Base-by-base conservation (phyloP, 805 yeast genomes). In the Saturnispora saitoi region DNA sequence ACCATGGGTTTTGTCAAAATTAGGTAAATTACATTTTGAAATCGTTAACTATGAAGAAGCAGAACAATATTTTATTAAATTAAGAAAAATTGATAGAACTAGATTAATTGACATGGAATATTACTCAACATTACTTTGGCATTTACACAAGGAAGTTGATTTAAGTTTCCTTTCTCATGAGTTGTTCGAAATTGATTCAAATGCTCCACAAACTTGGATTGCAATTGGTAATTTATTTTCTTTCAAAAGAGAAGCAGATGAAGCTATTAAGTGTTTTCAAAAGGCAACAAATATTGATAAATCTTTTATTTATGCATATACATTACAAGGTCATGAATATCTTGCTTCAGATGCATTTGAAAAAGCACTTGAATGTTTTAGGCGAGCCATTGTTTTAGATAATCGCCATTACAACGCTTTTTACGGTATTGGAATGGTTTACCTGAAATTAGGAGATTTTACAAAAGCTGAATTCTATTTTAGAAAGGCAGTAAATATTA, bases 361-460 rank as follows among this genome's bases (percentile, higher is more conserved):
- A 61, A 77, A 81, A 60, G 97, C 99, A 0, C 75, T 85, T 52
- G 86, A 83, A 49, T 79, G 87, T 52, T 93, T 89, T 72, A 67
- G 96, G 32, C 71, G 73, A 53, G 95, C 96, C 3, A 71, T 93
- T 42, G 69, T 83, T 22, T 73, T 81, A 38, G 95, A 91, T 58
- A 74, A 82, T 42, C 72, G 89, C 49, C 96, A 88, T 62, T 93
- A 90, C 65, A 93, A 91, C 65, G 97, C 98, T 0, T 80, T 90
- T 59, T 93, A 93, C 60, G 99, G 99, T 26, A 77, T 93, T 49
- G 99, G 98, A 7, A 88, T 89, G 91, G 95, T 89, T 28, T 84
- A 82, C 62, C 75, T 88, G 63, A 86, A 88, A 58, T 68, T 89
- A 46, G 98, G 97, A 4, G 89, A 87, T 57, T 80, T 80, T 59